Conservation (phyloP, 2,329 filamentous ascomycete genomes). For the Pseudonectria foliicola region DNA sequence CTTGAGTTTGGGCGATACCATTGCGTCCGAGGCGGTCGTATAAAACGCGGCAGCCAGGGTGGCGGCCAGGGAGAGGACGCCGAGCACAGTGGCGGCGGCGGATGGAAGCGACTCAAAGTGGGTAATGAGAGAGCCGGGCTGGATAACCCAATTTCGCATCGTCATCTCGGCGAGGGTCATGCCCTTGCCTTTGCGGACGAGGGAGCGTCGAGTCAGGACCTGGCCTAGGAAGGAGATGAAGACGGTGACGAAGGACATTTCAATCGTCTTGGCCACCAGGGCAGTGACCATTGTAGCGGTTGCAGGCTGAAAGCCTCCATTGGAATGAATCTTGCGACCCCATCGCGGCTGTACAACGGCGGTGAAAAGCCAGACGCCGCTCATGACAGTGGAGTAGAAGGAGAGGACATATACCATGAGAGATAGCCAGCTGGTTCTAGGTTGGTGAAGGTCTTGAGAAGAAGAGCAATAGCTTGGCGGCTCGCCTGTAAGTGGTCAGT, state of each 20-base stretch:
- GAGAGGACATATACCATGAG: conserved; percentile 41
- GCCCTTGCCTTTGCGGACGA: conserved; percentile 52
- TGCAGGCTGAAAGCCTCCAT: conserved; percentile 48
- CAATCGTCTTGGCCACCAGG: conserved; percentile 67
- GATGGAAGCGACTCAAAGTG: conserved; percentile 60
- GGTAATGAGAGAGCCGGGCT: conserved; percentile 65
- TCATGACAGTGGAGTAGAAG: conserved; percentile 56
- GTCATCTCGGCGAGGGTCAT: conserved; percentile 70
- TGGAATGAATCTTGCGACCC: conserved; percentile 47
- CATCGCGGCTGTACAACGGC: conserved; percentile 57
- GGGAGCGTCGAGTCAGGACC: conserved; percentile 61
- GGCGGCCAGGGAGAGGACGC: conserved; percentile 55
- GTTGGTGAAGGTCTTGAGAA: conserved; percentile 23
- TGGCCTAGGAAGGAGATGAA: conserved; percentile 72
- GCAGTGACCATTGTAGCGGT: conserved; percentile 63
- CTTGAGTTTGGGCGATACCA: conserved; percentile 67
- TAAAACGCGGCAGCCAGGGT: conserved; percentile 64
- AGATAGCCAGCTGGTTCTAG: conserved; percentile 40
- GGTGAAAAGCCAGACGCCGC: conserved; percentile 58
- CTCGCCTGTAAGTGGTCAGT: conserved; percentile 9
- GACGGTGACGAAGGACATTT: conserved; percentile 70
- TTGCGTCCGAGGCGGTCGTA: conserved; percentile 66
- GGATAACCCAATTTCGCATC: conserved; percentile 66
- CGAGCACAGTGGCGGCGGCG: conserved; percentile 56
- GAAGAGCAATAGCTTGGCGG: conserved; percentile 29